Conservation (phyloP, 805 yeast species). For the Saccharomycopsis fermentans region DNA sequence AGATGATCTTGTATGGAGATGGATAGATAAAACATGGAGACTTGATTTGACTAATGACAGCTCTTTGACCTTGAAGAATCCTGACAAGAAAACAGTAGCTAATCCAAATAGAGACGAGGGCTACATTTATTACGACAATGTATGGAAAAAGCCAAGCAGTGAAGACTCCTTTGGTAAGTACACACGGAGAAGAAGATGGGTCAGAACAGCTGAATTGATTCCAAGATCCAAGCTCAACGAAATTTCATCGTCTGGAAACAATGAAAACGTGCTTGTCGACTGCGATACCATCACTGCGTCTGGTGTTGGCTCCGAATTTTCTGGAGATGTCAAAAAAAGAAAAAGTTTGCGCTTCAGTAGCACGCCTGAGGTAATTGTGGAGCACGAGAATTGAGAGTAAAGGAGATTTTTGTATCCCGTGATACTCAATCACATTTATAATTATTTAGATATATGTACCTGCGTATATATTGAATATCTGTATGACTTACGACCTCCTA, state of each 20-base stretch:
- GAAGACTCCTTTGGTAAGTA: constrained; percentile 85
- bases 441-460: not conserved
- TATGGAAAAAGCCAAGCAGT: constrained; percentile 86
- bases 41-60: constrained; percentile 85
- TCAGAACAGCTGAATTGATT: constrained; percentile 83
- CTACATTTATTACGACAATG: constrained; percentile 78
- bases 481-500: not conserved
- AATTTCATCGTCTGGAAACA: not conserved
- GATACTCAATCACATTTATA: too few species aligned
- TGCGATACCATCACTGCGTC: not conserved
- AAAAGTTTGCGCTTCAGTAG: not conserved
- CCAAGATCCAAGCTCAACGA: constrained; percentile 22
- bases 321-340: not conserved
- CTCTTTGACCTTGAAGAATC: constrained; percentile 58
- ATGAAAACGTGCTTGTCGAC: not conserved
- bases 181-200: constrained; percentile 93
- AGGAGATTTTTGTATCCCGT: not conserved
- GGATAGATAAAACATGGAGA: constrained; percentile 93
- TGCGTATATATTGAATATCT: not conserved
- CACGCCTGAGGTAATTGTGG: not conserved
- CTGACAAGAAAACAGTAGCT: constrained; percentile 35
- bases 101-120: constrained; percentile 78
- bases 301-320: not conserved
- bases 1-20: constrained; percentile 75
- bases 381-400: not conserved